Conservation (phyloP, 805 yeast species). For the Kuraishia hungarica region DNA sequence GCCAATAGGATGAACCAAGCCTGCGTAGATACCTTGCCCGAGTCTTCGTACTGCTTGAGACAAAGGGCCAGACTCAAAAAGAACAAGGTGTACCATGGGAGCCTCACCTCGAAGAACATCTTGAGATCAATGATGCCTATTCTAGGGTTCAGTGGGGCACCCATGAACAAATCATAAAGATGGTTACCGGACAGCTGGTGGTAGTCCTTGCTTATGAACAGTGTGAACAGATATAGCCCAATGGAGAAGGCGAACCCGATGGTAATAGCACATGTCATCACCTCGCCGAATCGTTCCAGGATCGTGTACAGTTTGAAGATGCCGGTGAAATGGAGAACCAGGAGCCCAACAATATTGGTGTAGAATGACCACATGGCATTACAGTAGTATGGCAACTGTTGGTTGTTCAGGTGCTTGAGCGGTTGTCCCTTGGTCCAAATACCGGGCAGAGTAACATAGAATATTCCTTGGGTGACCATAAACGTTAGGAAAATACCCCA, state of each 20-base stretch:
- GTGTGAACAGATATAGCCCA: constrained; percentile 59
- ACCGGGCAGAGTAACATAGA: constrained; percentile 86
- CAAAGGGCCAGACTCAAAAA: constrained; percentile 69
- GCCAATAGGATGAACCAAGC: constrained; percentile 67
- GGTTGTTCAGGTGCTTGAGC: constrained; percentile 67
- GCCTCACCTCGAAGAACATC: constrained; percentile 95
- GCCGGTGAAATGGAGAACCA: constrained; percentile 64
- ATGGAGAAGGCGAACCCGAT: constrained; percentile 68
- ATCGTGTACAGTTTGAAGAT: constrained; percentile 66
- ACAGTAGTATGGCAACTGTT: constrained; percentile 86
- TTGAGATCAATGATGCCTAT: constrained; percentile 87
- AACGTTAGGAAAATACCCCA: constrained; percentile 69
- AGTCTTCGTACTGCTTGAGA: constrained; percentile 70
- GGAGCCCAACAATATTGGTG: constrained; percentile 46
- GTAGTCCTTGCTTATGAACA: constrained; percentile 62
- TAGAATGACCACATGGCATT: constrained; percentile 87
- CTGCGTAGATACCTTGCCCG: constrained; percentile 76
- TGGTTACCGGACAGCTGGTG: constrained; percentile 89
- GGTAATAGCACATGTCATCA: constrained; percentile 86
- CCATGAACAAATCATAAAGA: constrained; percentile 90
- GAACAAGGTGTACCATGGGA: constrained; percentile 91
- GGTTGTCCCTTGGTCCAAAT: constrained; percentile 95
- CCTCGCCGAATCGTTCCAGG: constrained; percentile 78
- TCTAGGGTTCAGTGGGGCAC: constrained; percentile 95
- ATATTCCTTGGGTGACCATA: constrained; percentile 56